Evolutionary conservation across 2,329 filamentous ascomycete species (phyloP).

Genomic region (Macrophomina phaseolina): DNA sequence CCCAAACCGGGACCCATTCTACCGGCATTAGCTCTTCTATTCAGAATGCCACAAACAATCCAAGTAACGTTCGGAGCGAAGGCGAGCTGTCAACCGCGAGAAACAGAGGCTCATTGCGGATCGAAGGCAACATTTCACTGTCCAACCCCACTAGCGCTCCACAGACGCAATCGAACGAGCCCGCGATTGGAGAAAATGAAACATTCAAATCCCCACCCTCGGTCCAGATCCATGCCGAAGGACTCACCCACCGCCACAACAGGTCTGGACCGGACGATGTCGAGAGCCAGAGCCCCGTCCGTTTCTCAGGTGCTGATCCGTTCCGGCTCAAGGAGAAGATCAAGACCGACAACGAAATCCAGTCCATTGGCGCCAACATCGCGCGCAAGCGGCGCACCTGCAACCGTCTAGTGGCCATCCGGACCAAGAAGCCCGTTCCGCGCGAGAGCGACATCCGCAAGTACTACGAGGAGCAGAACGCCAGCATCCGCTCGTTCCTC

Average conservation of each 20-base stretch:
- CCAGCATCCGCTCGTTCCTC: slow-evolving; percentile 87
- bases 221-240: not conserved
- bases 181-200: not conserved
- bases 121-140: not conserved
- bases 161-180: not conserved
- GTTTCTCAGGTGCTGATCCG: not conserved
- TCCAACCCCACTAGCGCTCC: not conserved
- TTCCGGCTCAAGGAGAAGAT: not conserved
- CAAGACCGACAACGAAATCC: not conserved
- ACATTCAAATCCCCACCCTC: not conserved
- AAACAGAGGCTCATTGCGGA: not conserved
- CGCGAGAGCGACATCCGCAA: not conserved
- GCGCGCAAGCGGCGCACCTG: slow-evolving; percentile 1
- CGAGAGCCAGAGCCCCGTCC: not conserved
- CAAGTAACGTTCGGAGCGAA: not conserved
- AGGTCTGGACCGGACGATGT: not conserved
- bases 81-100: not conserved
- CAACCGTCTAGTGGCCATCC: not conserved
- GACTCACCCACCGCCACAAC: not conserved
- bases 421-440: not conserved
- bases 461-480: slow-evolving; percentile 92
- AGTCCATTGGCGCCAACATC: not conserved
- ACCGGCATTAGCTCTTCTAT: not conserved
- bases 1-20: not conserved
- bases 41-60: not conserved